Evolutionary conservation across 2,329 filamentous ascomycete species (phyloP).

Genomic region (Sphaerulina musiva): DNA sequence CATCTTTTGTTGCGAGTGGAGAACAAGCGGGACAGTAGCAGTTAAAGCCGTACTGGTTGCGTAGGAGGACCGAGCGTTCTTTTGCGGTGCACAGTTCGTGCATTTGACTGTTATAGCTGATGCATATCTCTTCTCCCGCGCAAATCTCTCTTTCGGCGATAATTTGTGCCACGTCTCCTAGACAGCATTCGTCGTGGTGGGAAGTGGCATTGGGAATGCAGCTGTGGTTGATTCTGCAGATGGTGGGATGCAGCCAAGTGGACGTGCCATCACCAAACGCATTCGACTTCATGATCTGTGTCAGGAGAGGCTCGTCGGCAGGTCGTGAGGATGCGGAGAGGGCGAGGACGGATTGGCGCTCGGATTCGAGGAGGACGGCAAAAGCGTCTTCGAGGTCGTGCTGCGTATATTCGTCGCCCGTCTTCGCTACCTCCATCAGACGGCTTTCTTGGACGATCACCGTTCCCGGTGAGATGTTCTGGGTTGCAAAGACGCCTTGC

Average conservation of each 20-base stretch:
- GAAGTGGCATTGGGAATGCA: slow-evolving; percentile 11
- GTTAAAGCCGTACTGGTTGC: slow-evolving; percentile 12
- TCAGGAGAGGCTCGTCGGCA: neutral
- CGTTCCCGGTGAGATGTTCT: slow-evolving; percentile 2
- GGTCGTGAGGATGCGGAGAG: neutral
- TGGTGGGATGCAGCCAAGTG: slow-evolving; percentile 13
- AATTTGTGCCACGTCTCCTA: slow-evolving; percentile 7
- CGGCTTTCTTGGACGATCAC: slow-evolving; percentile 10
- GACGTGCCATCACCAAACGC: slow-evolving; percentile 8
- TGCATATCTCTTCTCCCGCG: slow-evolving; percentile 11
- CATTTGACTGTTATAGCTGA: slow-evolving; percentile 11
- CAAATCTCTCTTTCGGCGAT: slow-evolving; percentile 9
- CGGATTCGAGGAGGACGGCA: neutral
- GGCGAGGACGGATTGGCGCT: slow-evolving; percentile 5
- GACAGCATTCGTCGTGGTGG: slow-evolving; percentile 4
- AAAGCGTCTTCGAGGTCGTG: slow-evolving; percentile 5
- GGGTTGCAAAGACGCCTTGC: slow-evolving; percentile 5
- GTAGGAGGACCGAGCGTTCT: slow-evolving; percentile 6
- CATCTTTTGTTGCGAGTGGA: neutral
- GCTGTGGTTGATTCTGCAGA: slow-evolving; percentile 12
- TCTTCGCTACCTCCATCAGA: slow-evolving; percentile 8
- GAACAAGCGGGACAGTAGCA: slow-evolving; percentile 8
- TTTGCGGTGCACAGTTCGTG: slow-evolving; percentile 11
- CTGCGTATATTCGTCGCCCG: slow-evolving; percentile 2
- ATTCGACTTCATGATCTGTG: slow-evolving; percentile 13